Base-by-base conservation (phyloP, 371 early-diverging fungal species). In the Rhizopus microsporus region DNA sequence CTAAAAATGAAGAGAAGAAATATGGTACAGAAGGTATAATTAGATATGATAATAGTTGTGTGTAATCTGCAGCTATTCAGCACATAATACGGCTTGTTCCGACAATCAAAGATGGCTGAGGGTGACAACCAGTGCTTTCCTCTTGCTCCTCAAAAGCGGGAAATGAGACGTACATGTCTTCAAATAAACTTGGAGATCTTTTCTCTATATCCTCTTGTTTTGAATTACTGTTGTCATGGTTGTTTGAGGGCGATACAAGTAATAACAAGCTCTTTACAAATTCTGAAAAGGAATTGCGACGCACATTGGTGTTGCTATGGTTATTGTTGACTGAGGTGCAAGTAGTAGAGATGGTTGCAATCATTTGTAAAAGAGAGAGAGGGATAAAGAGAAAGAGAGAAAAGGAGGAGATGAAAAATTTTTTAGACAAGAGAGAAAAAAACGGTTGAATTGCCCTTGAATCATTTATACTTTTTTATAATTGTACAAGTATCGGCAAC, bases 251-350 rank as follows among this genome's bases (percentile, higher is more conserved):
- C n/a, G 71, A 62, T 31, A 70, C 63, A 3, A 70, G 35, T 35
- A 63, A 60, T 8, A 71, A 39, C 32, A 63, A 54, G 46, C 67
- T 67, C 46, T 67, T 67, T 23, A 71, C 64, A 57, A 71, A 60
- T 10, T 64, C 47, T 42, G 67, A 68, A 29, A 72, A 62, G 13
- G 72, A 68, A 29, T 64, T 65, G 16, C 63, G 59, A 32, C 62
- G 67, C 42, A 42, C 35, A 34, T 5, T 55, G 23, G 54, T 40
- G 47, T 47, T 51, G n/a, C 50, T 29, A 42, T 34, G 31, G 23
- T 15, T 17, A 57, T 51, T 12, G 33, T 57, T 23, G 13, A 32
- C n/a, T 9, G 39, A 38, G 15, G 3, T 29, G 35, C 48, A 49
- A 23, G 4, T 7, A 29, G 30, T 38, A 16, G 37, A 57, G n/a